Evolutionary conservation across 768 basidiomycete species (phyloP).

Genomic region (Butyriboletus loyo): DNA sequence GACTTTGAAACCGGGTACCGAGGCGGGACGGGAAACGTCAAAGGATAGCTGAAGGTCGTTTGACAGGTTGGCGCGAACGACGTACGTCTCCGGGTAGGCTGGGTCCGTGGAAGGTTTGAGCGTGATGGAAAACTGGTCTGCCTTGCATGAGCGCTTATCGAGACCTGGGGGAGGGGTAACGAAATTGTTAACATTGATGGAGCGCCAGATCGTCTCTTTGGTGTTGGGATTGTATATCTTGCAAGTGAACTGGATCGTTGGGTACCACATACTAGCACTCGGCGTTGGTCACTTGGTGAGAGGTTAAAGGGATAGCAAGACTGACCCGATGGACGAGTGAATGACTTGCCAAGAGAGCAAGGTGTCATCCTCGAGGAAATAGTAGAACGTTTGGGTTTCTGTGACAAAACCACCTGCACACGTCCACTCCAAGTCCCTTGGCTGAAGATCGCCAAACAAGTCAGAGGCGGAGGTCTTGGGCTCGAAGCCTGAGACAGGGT

Average conservation of each 20-base stretch:
- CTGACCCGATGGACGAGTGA: slow-evolving; percentile 86
- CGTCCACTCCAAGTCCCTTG: slow-evolving; percentile 77
- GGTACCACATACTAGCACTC: slow-evolving; percentile 76
- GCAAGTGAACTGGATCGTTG: slow-evolving; percentile 92
- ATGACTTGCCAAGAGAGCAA: slow-evolving; percentile 82
- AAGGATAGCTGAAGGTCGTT: slow-evolving; percentile 79
- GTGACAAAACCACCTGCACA: slow-evolving; percentile 82
- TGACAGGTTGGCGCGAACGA: slow-evolving; percentile 73
- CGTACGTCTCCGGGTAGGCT: slow-evolving; percentile 73
- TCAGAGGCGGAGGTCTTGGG: slow-evolving; percentile 51
- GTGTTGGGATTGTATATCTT: slow-evolving; percentile 81
- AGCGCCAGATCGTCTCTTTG: slow-evolving; percentile 77
- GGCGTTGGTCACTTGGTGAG: slow-evolving; percentile 7
- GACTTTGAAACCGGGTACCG: slow-evolving; percentile 85
- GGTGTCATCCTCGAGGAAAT: slow-evolving; percentile 75
- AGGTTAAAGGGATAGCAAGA: slow-evolving; percentile 14
- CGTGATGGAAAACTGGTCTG: slow-evolving; percentile 80
- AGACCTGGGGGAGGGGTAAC: slow-evolving; percentile 67
- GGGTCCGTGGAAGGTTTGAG: slow-evolving; percentile 52
- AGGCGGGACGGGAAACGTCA: slow-evolving; percentile 63
- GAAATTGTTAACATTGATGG: slow-evolving; percentile 81
- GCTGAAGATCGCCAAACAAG: slow-evolving; percentile 71
- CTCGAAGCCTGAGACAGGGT: slow-evolving; percentile 61
- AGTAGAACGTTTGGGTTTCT: slow-evolving; percentile 90
- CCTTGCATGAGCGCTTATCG: slow-evolving; percentile 85